Evolutionary conservation across 2,329 filamentous ascomycete species (phyloP), one percentile per base, ranked within the genome.

Genomic region (Ramularia collo-cygni): DNA sequence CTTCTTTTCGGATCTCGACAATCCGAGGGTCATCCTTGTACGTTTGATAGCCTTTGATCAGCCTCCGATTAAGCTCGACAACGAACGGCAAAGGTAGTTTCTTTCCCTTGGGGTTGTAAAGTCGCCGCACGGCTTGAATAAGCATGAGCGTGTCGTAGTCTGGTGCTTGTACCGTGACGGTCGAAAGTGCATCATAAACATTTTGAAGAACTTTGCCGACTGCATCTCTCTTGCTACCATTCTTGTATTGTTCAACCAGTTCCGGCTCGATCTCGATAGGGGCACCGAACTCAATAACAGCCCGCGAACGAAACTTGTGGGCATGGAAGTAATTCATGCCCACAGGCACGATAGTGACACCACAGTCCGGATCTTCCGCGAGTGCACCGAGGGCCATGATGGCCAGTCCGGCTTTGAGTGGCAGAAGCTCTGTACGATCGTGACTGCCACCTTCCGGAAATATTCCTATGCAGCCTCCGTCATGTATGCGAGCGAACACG

Each of bases 241-340:
- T 78, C 63, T 81, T 83, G 67, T 95, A 96, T 64, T 87, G 80
- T 47, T 89, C 76, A 4, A 95, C 86, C 24, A 95, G 68, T 56
- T 94, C 84, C 14, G 71, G 70, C 1, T 88, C 83, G 8, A 96
- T 80, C 51, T 94, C 85, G 47, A 96, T 81, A 0, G 92, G 88
- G 17, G 79, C 81, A 7, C 92, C 92, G 55, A 96, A 98, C 60
- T 98, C 92, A 44, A 96, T 81, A 4, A 98, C 90, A 26, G 90
- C 92, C 60, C 92, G 79, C 48, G 90, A 96, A 32, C 90, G 83
- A 66, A 98, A 98, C 64, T 96, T 98, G 73, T 98, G 90, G 0
- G 90, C 85, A 64, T 96, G 90, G 67, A 98, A 98, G 66, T 98
- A 98, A 65, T 98, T 98, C 90, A 98, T 95, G 55, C 90, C 90